These are phyloP conservation scores for Ustilago hordei DNA, from an alignment of 1,284 basidiomycete species.

Conservation along the genomic window DNA sequence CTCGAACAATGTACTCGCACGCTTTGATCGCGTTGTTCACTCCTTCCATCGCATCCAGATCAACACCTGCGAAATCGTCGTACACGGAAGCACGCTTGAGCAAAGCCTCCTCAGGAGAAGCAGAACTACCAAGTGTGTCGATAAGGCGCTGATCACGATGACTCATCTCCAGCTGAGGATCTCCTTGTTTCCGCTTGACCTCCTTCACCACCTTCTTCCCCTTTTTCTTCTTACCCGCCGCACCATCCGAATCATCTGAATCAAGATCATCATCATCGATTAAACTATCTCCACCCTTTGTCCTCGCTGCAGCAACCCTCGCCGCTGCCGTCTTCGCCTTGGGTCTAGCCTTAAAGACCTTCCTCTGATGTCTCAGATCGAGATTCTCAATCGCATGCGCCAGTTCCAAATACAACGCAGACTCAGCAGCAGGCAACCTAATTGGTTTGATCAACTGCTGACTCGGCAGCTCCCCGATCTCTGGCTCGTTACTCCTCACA, in stretches of 20 bases:
- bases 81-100: constrained; percentile 52
- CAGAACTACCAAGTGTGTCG: constrained; percentile 87
- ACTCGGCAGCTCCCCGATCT: constrained; percentile 93
- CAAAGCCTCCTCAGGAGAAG: constrained; percentile 72
- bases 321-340: constrained; percentile 11
- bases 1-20: constrained; percentile 88
- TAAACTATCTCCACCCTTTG: constrained; percentile 21
- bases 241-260: constrained; percentile 28
- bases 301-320: constrained; percentile 13
- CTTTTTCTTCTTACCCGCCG: constrained; percentile 29
- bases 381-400: constrained; percentile 90
- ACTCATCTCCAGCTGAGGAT: constrained; percentile 44
- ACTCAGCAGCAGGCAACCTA: constrained; percentile 87
- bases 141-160: constrained; percentile 89
- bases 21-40: constrained; percentile 79
- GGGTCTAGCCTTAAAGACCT: constrained; percentile 38
- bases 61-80: constrained; percentile 53
- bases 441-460: constrained; percentile 78
- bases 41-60: constrained; percentile 42
- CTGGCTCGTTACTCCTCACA: constrained; percentile 83
- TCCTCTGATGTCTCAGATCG: constrained; percentile 76
- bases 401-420: constrained; percentile 93
- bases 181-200: constrained; percentile 40
- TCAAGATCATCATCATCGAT: constrained; percentile 25
- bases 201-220: constrained; percentile 30